These are phyloP conservation scores for Apiospora aurea DNA, from an alignment of 2,329 filamentous ascomycete species.

Conservation along the genomic window DNA sequence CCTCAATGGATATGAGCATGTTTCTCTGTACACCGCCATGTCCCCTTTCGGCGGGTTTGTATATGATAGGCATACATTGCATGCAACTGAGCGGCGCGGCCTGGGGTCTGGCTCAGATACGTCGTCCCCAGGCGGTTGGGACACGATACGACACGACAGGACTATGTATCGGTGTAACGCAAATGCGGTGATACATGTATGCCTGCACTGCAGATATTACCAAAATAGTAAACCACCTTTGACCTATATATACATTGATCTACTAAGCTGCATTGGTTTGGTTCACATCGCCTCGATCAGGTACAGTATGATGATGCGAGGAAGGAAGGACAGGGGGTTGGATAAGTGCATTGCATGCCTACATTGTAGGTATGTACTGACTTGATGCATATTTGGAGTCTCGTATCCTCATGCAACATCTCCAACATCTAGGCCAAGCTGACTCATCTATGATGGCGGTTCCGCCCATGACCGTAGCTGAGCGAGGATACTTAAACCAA, in stretches of 20 bases:
- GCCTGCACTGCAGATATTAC: background rate
- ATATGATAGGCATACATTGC: background rate
- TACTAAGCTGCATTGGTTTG: background rate
- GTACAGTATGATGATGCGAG: background rate
- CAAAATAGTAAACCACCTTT: background rate
- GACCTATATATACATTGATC: background rate
- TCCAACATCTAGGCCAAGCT: background rate
- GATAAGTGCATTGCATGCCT: slow-evolving; percentile 15
- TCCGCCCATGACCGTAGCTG: background rate
- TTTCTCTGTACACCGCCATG: background rate
- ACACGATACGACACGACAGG: background rate
- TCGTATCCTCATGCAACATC: background rate
- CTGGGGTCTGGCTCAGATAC: background rate
- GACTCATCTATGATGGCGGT: slow-evolving; percentile 6
- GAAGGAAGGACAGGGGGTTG: background rate
- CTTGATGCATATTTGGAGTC: background rate
- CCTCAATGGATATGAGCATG: background rate
- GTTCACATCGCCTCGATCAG: background rate
- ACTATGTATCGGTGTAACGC: background rate
- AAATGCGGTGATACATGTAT: background rate
- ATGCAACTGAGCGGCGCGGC: background rate
- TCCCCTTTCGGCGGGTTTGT: background rate
- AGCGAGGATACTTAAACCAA: slow-evolving; percentile 4
- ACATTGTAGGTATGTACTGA: no score
- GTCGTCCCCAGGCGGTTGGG: background rate